These are phyloP conservation scores for Zizania palustris DNA, from an alignment of 202 grass and related monocot species.

Conservation along the genomic window DNA sequence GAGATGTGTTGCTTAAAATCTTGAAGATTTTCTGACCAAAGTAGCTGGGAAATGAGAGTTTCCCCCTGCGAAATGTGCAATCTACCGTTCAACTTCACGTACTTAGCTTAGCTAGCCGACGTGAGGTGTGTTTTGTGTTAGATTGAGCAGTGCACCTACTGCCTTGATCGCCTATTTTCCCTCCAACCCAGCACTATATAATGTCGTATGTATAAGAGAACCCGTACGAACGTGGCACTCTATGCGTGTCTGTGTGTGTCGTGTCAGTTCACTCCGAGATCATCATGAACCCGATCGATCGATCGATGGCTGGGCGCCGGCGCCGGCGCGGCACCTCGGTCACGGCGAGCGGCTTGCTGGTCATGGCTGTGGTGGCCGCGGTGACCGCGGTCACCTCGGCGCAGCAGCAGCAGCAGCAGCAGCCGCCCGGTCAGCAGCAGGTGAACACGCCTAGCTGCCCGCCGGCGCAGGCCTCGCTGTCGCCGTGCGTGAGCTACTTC, in stretches of 20 bases:
- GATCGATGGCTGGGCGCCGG: slow-evolving; percentile 33
- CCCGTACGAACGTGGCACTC: not conserved
- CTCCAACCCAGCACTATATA: not conserved
- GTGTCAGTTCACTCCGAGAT: not conserved
- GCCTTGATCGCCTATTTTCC: slow-evolving; percentile 1
- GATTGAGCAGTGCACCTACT: slow-evolving; percentile 38
- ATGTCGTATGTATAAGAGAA: slow-evolving; percentile 19
- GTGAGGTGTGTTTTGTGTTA: not conserved
- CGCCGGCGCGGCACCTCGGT: slow-evolving; percentile 13
- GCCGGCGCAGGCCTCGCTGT: slow-evolving; percentile 48
- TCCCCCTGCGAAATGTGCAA: not conserved
- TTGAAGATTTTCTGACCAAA: slow-evolving; percentile 12
- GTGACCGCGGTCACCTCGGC: slow-evolving; percentile 36
- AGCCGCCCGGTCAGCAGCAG: not conserved
- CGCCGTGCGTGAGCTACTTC: slow-evolving; percentile 64
- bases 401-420: slow-evolving; percentile 30
- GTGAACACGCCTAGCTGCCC: slow-evolving; percentile 41
- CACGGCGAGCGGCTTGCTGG: slow-evolving; percentile 3
- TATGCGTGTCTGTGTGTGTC: not conserved
- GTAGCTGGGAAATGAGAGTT: slow-evolving; percentile 17
- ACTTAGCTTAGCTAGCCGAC: not conserved
- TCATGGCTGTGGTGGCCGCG: slow-evolving; percentile 25
- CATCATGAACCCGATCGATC: not conserved
- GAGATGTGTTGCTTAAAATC: no score
- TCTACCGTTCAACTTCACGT: not conserved